Evolutionary conservation across 495 filamentous ascomycete genomes (phyloP).

Genomic region (Cenococcum geophilum): DNA sequence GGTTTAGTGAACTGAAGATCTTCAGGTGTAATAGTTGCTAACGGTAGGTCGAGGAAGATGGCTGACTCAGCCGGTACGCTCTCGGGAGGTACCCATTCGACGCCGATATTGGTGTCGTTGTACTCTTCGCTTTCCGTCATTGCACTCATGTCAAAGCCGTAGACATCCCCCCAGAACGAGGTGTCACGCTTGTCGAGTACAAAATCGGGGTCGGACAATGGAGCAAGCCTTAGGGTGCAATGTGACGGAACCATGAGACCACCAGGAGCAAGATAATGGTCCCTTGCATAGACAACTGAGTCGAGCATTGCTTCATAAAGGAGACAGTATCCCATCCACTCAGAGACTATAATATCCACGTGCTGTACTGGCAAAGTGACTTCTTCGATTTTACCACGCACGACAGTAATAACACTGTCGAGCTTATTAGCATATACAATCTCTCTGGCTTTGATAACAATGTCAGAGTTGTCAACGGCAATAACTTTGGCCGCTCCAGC

Average conservation of each 20-base stretch:
- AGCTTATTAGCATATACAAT: slow-evolving; percentile 79
- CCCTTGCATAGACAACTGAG: slow-evolving; percentile 82
- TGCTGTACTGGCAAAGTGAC: slow-evolving; percentile 65
- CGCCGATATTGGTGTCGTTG: slow-evolving; percentile 44
- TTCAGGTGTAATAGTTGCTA: slow-evolving; percentile 51
- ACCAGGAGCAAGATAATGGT: slow-evolving; percentile 67
- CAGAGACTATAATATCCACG: slow-evolving; percentile 92
- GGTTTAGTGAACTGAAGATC: slow-evolving; percentile 52
- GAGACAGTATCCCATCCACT: slow-evolving; percentile 96
- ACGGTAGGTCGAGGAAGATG: slow-evolving; percentile 51
- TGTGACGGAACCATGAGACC: slow-evolving; percentile 90
- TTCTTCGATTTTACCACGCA: slow-evolving; percentile 91
- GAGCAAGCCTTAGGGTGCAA: slow-evolving; percentile 78
- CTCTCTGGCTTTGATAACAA: slow-evolving; percentile 80
- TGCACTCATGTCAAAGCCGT: slow-evolving; percentile 35
- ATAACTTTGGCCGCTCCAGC: slow-evolving; percentile 87
- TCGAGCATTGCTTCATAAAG: slow-evolving; percentile 95
- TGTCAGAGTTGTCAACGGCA: slow-evolving; percentile 88
- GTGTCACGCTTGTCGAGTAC: slow-evolving; percentile 17
- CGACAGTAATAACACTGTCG: slow-evolving; percentile 68
- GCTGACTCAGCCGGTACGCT: slow-evolving; percentile 45
- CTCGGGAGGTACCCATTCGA: slow-evolving; percentile 44
- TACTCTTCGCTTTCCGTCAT: slow-evolving; percentile 23
- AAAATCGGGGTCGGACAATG: slow-evolving; percentile 80
- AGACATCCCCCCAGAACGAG: slow-evolving; percentile 35